Conservation (phyloP, 2,329 filamentous ascomycete species). For the Orbilia blumenaviensis region DNA sequence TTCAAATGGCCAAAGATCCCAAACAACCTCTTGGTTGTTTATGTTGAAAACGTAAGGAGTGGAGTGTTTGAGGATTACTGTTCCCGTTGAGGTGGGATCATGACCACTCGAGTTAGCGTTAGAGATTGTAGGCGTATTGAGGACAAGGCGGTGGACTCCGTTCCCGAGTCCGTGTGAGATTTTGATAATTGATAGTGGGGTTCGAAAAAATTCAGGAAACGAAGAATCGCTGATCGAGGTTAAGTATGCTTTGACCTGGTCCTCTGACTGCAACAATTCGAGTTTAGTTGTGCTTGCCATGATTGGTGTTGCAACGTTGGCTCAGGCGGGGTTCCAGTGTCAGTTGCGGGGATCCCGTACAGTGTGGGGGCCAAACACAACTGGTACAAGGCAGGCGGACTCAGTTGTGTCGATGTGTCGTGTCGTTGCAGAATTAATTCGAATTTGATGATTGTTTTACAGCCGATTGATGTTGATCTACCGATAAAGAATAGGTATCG, state of each 20-base stretch:
- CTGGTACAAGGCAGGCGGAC: too few relatives aligned
- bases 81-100: neutral
- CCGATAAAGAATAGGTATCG: too few relatives aligned
- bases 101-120: too few relatives aligned
- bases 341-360: neutral
- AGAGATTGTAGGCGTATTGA: conserved; percentile 8
- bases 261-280: conserved; percentile 31
- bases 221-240: conserved; percentile 28
- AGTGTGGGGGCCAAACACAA: neutral
- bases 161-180: conserved; percentile 31
- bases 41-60: conserved; percentile 41
- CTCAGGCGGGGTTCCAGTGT: neutral
- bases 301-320: neutral
- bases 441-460: too few relatives aligned
- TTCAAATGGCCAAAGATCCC: conserved; percentile 48
- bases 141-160: conserved; percentile 38
- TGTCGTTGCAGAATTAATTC: too few relatives aligned
- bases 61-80: conserved; percentile 46
- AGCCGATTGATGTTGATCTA: too few relatives aligned
- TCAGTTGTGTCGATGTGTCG: too few relatives aligned
- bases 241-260: conserved; percentile 32
- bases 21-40: conserved; percentile 22
- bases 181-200: conserved; percentile 10
- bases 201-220: conserved; percentile 30
- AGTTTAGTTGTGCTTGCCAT: conserved; percentile 25